phyloP scores from a whole-genome alignment of 2,329 filamentous ascomycete species.

The Penicillium palitans region DNA sequence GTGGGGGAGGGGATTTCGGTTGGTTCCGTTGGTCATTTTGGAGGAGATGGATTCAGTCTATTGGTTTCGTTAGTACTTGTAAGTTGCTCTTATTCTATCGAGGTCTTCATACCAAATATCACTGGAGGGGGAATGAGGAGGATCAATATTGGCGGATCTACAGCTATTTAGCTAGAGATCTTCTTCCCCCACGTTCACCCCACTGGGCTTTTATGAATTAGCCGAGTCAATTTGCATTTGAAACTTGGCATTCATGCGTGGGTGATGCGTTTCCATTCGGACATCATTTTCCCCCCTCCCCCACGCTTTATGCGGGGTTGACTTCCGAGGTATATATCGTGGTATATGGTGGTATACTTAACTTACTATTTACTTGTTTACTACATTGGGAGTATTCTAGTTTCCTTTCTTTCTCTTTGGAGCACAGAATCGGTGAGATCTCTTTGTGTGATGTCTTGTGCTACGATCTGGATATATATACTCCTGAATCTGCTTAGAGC shows the following conservation, averaged over 20 bases:
- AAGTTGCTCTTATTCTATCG: not conserved
- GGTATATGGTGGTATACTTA: not conserved
- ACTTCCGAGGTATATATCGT: not conserved
- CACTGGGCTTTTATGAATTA: not conserved
- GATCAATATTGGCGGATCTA: not conserved
- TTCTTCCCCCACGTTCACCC: conserved; percentile 4
- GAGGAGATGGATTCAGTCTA: not conserved
- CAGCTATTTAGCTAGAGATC: conserved; percentile 4
- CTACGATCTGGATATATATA: not conserved
- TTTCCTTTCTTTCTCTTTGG: not conserved
- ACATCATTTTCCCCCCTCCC: not conserved
- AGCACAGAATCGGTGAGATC: not conserved
- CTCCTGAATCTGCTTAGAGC: not conserved
- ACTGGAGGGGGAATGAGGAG: not conserved
- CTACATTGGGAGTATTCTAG: not conserved
- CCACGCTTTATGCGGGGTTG: conserved; percentile 15
- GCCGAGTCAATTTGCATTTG: not conserved
- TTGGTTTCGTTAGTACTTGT: not conserved
- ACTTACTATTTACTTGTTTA: not conserved
- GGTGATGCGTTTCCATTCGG: not conserved
- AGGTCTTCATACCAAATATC: not conserved
- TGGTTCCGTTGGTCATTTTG: conserved; percentile 28
- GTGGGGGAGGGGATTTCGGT: conserved; percentile 34
- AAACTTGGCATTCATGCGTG: not conserved
- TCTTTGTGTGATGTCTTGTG: not conserved